Conservation (phyloP, 257 asterid genomes). For the Lithospermum erythrorhizon region DNA sequence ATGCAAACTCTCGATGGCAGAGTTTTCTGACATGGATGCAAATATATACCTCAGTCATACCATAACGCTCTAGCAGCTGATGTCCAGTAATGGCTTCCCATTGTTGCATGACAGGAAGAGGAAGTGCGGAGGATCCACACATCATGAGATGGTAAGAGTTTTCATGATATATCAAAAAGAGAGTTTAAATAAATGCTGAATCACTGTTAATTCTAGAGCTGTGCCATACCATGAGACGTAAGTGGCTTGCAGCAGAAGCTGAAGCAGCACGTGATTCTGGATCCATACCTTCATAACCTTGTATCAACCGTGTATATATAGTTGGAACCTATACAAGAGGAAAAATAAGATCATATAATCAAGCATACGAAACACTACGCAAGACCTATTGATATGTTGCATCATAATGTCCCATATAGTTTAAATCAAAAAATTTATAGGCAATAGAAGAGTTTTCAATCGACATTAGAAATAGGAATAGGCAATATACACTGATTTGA, state of each 20-base stretch:
- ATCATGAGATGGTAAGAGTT: constrained; percentile 35
- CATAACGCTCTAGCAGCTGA: constrained; percentile 78
- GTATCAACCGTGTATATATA: constrained; percentile 86
- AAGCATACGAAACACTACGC: constrained; percentile 1
- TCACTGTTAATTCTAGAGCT: not conserved
- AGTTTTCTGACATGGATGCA: constrained; percentile 5
- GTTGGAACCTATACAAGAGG: constrained; percentile 66
- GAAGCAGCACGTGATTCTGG: constrained; percentile 51
- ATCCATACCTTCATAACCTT: constrained; percentile 93
- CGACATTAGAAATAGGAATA: not conserved
- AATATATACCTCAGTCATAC: constrained; percentile 86
- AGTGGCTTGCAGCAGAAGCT: constrained; percentile 63
- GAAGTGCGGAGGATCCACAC: constrained; percentile 99
- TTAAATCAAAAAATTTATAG: too few species aligned
- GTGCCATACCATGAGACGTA: constrained; percentile 74
- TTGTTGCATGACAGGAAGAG: constrained; percentile 90
- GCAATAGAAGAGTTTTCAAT: too few species aligned
- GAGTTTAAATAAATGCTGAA: not conserved
- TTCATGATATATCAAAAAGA: not conserved
- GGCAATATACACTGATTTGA: not conserved
- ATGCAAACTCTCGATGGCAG: not conserved
- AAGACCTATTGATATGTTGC: constrained; percentile 1
- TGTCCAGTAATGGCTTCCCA: constrained; percentile 95
- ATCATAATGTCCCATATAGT: not conserved
- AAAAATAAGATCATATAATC: constrained; percentile 3